Base-by-base conservation (phyloP, 192 early-diverging fungal species). In the Phlyctochytrium bullatum region DNA sequence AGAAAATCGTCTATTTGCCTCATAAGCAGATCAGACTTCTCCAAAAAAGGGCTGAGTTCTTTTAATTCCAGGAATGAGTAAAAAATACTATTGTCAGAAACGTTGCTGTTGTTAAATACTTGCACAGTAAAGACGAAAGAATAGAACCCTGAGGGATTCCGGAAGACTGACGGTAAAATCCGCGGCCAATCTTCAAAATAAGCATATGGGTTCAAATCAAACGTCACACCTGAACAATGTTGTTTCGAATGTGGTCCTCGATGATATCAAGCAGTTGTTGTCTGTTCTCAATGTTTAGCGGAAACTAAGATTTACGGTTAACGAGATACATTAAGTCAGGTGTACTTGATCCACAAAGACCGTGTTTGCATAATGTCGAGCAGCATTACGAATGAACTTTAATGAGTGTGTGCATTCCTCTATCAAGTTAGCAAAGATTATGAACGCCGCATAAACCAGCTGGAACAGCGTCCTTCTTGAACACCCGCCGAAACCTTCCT, bases 61-160 rank as follows among this genome's bases (percentile, higher is more conserved):
- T 77, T 73, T 6, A 66, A 68, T 75, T 92, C 92, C 77, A 95
- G 72, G 58, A 89, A 83, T 0, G 86, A 88, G 57, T 93, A 93
- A 64, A 90, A 91, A 53, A 94, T 80, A 69, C 88, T 90, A 54
- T 30, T 17, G 34, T n/a, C n/a, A 36, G 17, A 30, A 64, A 27
- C 24, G 25, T 70, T 27, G 10, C 23, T 36, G 10, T 50, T 28
- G 58, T 12, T 47, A 28, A 53, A 3, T 32, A 91, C 88, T 81
- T 92, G 90, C 95, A 98, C 57, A 98, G 83, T 2, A 94, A 54
- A 34, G 89, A 81, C 0, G 95, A 98, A 24, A 98, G 69, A 25
- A 89, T 75, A 2, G 93, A 96, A 0, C 95, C 95, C 71, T 98
- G 95, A 1, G 95, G 95, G 32, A 98, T 94, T 2, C 95, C 95